These are phyloP conservation scores for Suzukiozyma palmioleophila DNA, from an alignment of 1,139 yeast genomes.

Conservation along the genomic window DNA sequence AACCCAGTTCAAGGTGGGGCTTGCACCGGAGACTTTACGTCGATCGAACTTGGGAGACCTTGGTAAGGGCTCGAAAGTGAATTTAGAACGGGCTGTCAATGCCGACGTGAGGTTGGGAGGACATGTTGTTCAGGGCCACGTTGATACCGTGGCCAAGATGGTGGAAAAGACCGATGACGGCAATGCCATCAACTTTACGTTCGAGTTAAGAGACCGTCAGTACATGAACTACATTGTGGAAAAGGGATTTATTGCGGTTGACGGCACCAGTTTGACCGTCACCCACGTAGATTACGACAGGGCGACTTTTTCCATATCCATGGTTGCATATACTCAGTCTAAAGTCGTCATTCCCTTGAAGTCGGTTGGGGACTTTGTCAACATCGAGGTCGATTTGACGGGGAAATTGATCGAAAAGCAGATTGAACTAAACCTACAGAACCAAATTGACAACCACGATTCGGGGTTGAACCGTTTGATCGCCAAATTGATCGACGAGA, in stretches of 20 bases:
- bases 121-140: constrained; percentile 96
- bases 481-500: constrained; percentile 47
- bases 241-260: constrained; percentile 88
- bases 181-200: constrained; percentile 74
- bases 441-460: constrained; percentile 46
- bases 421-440: constrained; percentile 51
- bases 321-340: constrained; percentile 87
- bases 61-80: constrained; percentile 57
- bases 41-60: constrained; percentile 71
- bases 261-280: constrained; percentile 92
- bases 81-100: constrained; percentile 85
- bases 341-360: constrained; percentile 74
- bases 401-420: constrained; percentile 92
- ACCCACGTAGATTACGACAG: constrained; percentile 62
- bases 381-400: constrained; percentile 89
- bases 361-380: constrained; percentile 59
- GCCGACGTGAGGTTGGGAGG: constrained; percentile 90
- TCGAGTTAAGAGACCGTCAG: constrained; percentile 62
- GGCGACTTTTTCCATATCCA: constrained; percentile 73
- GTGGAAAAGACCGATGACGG: constrained; percentile 56
- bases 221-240: constrained; percentile 78
- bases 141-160: constrained; percentile 81
- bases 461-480: constrained; percentile 42
- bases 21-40: constrained; percentile 88
- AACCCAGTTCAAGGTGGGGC: constrained; percentile 74